These are phyloP conservation scores for Thelonectria rubi DNA, from an alignment of 2,329 filamentous ascomycete genomes.

Conservation along the genomic window DNA sequence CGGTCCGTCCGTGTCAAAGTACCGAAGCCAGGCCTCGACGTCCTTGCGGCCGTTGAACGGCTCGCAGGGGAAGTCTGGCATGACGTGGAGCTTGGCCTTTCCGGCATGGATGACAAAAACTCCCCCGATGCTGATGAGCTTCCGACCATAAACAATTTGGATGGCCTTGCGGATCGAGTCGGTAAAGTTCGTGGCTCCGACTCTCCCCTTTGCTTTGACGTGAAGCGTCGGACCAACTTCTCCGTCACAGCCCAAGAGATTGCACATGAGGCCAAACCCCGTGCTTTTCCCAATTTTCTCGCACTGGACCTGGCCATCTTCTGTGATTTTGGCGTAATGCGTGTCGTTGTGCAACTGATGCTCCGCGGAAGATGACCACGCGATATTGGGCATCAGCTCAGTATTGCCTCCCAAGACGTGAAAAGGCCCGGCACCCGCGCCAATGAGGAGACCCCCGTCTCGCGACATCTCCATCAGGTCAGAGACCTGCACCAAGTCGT, in stretches of 20 bases:
- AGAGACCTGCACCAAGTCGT: slow-evolving; percentile 45
- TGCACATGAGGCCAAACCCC: slow-evolving; percentile 54
- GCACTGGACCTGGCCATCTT: slow-evolving; percentile 27
- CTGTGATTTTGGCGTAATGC: slow-evolving; percentile 40
- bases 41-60: slow-evolving; percentile 44
- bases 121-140: slow-evolving; percentile 51
- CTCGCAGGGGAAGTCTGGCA: slow-evolving; percentile 54
- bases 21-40: slow-evolving; percentile 52
- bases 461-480: slow-evolving; percentile 49
- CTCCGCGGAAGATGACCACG: slow-evolving; percentile 40
- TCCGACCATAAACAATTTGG: slow-evolving; percentile 45
- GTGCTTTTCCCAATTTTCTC: slow-evolving; percentile 40
- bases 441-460: slow-evolving; percentile 47
- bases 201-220: slow-evolving; percentile 45
- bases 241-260: slow-evolving; percentile 51
- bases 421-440: slow-evolving; percentile 55
- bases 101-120: slow-evolving; percentile 52
- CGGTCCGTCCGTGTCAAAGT: slow-evolving; percentile 48
- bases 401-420: slow-evolving; percentile 53
- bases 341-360: slow-evolving; percentile 40
- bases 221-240: slow-evolving; percentile 47
- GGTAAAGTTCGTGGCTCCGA: slow-evolving; percentile 44
- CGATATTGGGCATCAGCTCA: slow-evolving; percentile 53
- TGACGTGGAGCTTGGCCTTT: slow-evolving; percentile 52
- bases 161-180: slow-evolving; percentile 46